Evolutionary conservation across 1,284 basidiomycete genomes (phyloP), one percentile per base, ranked within the genome.

Genomic region (Gymnopus androsaceus): DNA sequence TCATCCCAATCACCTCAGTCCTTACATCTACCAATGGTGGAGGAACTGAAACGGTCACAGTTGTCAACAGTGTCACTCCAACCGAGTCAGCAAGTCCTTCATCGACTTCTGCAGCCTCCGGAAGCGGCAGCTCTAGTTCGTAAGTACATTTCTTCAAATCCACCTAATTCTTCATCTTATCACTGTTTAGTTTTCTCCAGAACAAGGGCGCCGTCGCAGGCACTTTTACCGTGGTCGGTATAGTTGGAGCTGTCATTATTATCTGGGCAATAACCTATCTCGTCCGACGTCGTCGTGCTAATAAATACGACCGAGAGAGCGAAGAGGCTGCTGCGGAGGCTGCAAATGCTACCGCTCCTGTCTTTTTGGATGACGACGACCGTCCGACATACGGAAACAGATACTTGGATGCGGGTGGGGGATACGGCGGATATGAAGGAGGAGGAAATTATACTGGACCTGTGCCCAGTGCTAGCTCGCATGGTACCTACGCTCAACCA

Each of bases 171-270:
- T 31, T 50, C 8, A 23, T 14, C 50, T 49, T 8, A 38, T n/a
- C 36, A 17, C 21, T n/a, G 25, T 47, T 31, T 34, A 75, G 76
- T 23, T 77, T 78, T 66, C 73, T 75, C 60, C 54, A 70, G n/a
- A 77, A 77, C 65, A 75, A 64, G 45, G 75, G 74, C 42, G 75
- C 73, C 3, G 72, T 77, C 19, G 75, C 74, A 1, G 76, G 73
- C 42, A 72, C 74, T 4, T 77, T 77, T 63, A 69, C 72, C 40
- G 72, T 73, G 42, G 75, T 74, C 46, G 74, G 74, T 17, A 52
- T 78, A 28, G 61, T 74, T n/a, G 72, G 49, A 4, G 59, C 72
- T 51, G 66, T 67, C 19, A 31, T 75, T 41, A 27, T 68, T 53
- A 60, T 76, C 51, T 65, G 69, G 42, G 50, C 76, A 51, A 46